A percentile compares a stretch with the other conserved stretches of the same genome.
These are phyloP conservation scores for Cucurbita argyrosperma DNA, from an alignment of 306 rosid species.

Conservation along the genomic window DNA sequence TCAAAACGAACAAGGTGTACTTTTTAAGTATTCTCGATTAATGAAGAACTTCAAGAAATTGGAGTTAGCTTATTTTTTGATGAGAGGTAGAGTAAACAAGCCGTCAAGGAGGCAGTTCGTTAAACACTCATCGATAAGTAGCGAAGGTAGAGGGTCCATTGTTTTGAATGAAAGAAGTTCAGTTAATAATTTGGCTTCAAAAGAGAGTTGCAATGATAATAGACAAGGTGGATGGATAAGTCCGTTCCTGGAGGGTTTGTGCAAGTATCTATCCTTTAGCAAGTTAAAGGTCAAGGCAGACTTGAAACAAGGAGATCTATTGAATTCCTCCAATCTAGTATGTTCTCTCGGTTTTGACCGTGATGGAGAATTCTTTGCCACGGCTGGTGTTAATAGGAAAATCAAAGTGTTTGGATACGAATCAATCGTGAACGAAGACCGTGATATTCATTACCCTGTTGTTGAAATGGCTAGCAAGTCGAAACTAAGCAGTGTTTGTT, in stretches of 20 bases:
- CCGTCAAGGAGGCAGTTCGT: conserved; percentile 25
- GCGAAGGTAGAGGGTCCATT: conserved; percentile 60
- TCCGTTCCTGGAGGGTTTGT: conserved; percentile 88
- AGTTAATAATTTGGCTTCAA: conserved; percentile 41
- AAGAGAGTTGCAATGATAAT: conserved; percentile 33
- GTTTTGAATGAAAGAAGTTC: conserved; percentile 56
- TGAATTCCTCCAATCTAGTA: conserved; percentile 87
- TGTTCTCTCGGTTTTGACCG: conserved; percentile 88
- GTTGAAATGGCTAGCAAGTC: conserved; percentile 88
- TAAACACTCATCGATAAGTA: conserved; percentile 42
- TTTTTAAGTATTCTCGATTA: conserved; percentile 52
- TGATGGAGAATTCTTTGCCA: conserved; percentile 85
- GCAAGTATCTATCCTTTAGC: conserved; percentile 81
- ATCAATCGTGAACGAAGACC: conserved; percentile 60
- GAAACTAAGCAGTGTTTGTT: conserved; percentile 81
- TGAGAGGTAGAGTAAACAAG: conserved; percentile 54
- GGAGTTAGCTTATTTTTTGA: conserved; percentile 70
- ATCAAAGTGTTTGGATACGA: conserved; percentile 83
- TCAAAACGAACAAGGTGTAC: conserved; percentile 29
- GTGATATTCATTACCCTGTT: conserved; percentile 90
- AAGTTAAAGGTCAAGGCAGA: conserved; percentile 82
- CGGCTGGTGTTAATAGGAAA: conserved; percentile 92
- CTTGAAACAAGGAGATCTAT: conserved; percentile 93
- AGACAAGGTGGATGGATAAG: conserved; percentile 80
- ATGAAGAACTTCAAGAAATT: conserved; percentile 88